phyloP scores from a whole-genome alignment of 2,329 filamentous ascomycete genomes.

The Moelleriella libera region DNA sequence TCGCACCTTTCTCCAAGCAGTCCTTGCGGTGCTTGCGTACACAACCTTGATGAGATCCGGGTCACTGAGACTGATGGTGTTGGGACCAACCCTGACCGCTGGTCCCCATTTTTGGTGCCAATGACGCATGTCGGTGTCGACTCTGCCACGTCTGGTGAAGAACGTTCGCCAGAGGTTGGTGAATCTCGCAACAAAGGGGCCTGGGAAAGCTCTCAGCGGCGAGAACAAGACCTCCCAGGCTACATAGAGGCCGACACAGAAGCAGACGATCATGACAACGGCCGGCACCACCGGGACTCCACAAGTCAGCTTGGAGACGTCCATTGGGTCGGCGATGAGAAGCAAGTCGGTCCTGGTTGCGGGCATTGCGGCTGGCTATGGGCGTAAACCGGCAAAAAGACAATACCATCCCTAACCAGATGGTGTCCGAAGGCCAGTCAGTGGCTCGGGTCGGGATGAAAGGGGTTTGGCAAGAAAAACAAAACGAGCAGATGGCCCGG shows the following conservation, averaged over 20 bases:
- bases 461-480: no score
- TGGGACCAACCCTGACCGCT: constrained; percentile 7
- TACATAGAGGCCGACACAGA: background rate
- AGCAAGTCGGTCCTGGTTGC: no score
- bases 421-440: no score
- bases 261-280: background rate
- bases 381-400: no score
- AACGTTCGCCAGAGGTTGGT: constrained; percentile 6
- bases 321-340: background rate
- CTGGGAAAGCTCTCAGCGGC: constrained; percentile 5
- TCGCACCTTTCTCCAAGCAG: constrained; percentile 7
- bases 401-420: no score
- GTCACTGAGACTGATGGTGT: constrained; percentile 7
- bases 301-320: background rate
- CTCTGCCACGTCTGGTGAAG: constrained; percentile 4
- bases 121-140: constrained; percentile 1
- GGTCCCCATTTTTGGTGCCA: constrained; percentile 8
- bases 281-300: constrained; percentile 1
- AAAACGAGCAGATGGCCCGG: no score
- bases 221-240: constrained; percentile 4
- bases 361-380: no score
- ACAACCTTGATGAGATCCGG: constrained; percentile 7
- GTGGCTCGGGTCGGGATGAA: no score
- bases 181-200: constrained; percentile 5
- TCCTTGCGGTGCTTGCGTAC: constrained; percentile 6